Evolutionary conservation across 164 flowering plant species (phyloP).

Genomic region (Aristolochia contorta): DNA sequence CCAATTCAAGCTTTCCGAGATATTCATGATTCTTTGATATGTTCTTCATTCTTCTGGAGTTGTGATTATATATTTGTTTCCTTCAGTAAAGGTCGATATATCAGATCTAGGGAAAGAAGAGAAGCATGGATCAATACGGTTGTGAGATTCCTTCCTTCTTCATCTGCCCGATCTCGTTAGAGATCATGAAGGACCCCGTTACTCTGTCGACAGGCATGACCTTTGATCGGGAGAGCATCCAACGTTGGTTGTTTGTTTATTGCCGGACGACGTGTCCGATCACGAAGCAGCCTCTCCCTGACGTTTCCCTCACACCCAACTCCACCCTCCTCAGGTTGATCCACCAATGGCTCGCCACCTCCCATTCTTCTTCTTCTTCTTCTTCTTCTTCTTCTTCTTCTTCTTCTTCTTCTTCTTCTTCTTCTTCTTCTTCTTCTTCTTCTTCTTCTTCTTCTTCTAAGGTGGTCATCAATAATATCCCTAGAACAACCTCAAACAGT

Average conservation of each 20-base stretch:
- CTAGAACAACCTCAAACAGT: conserved; percentile 8
- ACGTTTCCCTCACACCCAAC: conserved; percentile 48
- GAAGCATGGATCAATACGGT: conserved; percentile 25
- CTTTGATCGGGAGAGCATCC: conserved; percentile 62
- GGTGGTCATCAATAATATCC: too few relatives aligned
- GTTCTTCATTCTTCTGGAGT: not conserved
- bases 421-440: conserved; percentile 1
- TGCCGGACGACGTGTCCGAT: conserved; percentile 52
- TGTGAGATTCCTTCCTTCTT: conserved; percentile 51
- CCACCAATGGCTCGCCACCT: conserved; percentile 51
- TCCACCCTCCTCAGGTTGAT: conserved; percentile 58
- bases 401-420: too few relatives aligned
- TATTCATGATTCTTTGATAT: not conserved
- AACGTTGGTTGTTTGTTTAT: conserved; percentile 42
- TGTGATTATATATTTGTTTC: not conserved
- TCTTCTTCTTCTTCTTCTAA: too few relatives aligned
- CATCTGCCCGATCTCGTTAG: conserved; percentile 62
- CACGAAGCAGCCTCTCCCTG: conserved; percentile 26
- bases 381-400: too few relatives aligned
- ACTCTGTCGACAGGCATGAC: conserved; percentile 58
- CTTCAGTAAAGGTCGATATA: not conserved
- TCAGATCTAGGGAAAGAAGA: not conserved
- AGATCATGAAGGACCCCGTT: conserved; percentile 72
- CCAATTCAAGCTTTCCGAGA: not conserved
- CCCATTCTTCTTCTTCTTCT: conserved; percentile 10